Evolutionary conservation across 2,329 filamentous ascomycete species (phyloP), one percentile per base, ranked within the genome.

Genomic region (Colletotrichum truncatum): DNA sequence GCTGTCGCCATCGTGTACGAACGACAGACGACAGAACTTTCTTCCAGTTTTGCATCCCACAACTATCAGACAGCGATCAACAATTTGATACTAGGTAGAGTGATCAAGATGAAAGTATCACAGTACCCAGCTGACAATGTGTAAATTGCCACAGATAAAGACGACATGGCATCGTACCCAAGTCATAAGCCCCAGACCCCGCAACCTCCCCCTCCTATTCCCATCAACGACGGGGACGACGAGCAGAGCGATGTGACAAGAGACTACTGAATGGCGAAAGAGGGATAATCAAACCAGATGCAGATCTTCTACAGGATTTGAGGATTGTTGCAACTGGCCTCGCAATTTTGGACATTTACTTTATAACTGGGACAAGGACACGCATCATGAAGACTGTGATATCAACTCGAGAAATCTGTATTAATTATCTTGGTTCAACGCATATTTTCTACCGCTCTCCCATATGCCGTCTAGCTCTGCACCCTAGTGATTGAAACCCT

Each of bases 131-230:
- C 60, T 63, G 26, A 63, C 34, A 7, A 30, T 32, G 21, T 45
- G 14, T 5, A 34, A 36, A n/a, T n/a, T 26, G 32, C 10, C 38
- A 36, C 10, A 26, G 30, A 57, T 23, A 14, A 41, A 21, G 21
- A 21, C 25, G n/a, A 25, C 18, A 66, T 66, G 63, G 63, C 63
- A 26, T 66, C 51, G 49, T 62, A 56, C 28, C 63, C 57, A 8
- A 66, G 57, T 25, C 67, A 69, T 53, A 69, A 69, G 11, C 67
- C 67, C 16, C 61, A 67, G 51, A 69, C 67, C 51, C 65, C 67
- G 36, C 65, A 69, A 58, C 67, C 67, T 57, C 67, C 67, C 32
- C 21, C 61, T 49, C 67, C 67, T 21, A 69, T 69, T 32, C 67
- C 65, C 53, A 65, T 69, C 43, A 60, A 66, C 8, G 67, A 53